Evolutionary conservation across 2,329 filamentous ascomycete species (phyloP), one percentile per base, ranked within the genome.

Genomic region (Aspergillus luchuensis): DNA sequence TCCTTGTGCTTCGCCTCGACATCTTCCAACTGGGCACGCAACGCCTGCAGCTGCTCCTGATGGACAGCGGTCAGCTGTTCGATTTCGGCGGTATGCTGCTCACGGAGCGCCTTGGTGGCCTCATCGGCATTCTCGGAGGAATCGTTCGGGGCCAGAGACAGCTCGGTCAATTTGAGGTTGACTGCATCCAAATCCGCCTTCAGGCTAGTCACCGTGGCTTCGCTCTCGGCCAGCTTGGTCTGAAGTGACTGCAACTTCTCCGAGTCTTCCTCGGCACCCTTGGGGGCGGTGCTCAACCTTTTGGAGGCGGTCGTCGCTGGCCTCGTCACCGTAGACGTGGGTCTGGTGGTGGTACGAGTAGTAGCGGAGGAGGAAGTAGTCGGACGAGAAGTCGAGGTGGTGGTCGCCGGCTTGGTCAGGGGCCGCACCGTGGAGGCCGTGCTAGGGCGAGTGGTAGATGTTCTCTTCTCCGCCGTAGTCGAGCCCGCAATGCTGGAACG

Each of bases 401-500:
- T 65, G 15, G 76, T 59, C 3, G 68, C 30, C 10, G 72, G 69
- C 48, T 70, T 66, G 39, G 68, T 68, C 15, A 67, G 64, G 25
- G 71, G 61, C 15, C 67, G 66, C 10, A 68, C 65, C 2, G 71
- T 70, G 19, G 71, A 66, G 25, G 63, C 63, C 8, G 72, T 65
- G 50, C 62, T 63, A 15, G 65, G 55, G 19, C 66, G 67, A 8
- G 63, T 33, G 3, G 58, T 43, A 3, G 71, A 56, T 41, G 72
- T 59, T 59, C 73, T 76, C 58, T 70, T 72, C 50, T 76, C 74
- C 5, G 71, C 60, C 5, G 66, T 61, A n/a, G 73, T 61, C 5
- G 77, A 72, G 21, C 74, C 72, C 30, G 73, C 72, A 33, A 77
- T 71, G 61, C 74, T 78, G 23, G 74, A 72, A 60, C 76, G 73